Percentiles rank a stretch among this genome's conserved stretches.
These are phyloP conservation scores for Sugiyamaella grinbergsii DNA, from an alignment of 1,139 yeast genomes.

Conservation along the genomic window DNA sequence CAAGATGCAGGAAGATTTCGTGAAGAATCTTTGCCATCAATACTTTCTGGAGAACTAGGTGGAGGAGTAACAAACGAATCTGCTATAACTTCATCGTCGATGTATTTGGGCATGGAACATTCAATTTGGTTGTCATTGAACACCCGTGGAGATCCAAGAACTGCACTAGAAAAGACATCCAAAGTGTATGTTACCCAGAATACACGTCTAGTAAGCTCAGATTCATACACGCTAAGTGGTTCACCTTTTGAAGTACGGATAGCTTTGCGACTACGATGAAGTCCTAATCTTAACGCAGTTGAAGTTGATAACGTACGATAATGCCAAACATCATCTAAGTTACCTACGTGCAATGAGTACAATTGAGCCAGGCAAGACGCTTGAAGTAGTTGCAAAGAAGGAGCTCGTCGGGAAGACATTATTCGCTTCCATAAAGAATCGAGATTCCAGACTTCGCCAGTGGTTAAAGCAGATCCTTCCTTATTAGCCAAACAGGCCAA, in stretches of 20 bases:
- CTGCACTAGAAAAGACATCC: constrained; percentile 74
- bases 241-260: constrained; percentile 64
- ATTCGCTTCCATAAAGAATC: constrained; percentile 17
- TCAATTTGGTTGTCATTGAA: constrained; percentile 80
- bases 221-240: constrained; percentile 51
- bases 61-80: constrained; percentile 65
- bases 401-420: constrained; percentile 37
- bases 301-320: constrained; percentile 74
- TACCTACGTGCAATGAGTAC: constrained; percentile 74
- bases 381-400: constrained; percentile 72
- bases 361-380: constrained; percentile 67
- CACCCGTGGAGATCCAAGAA: constrained; percentile 79
- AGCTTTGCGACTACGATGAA: constrained; percentile 87
- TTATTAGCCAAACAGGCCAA: constrained; percentile 36
- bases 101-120: constrained; percentile 78
- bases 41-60: constrained; percentile 46
- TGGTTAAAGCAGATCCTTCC: constrained; percentile 18
- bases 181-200: constrained; percentile 84
- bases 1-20: constrained; percentile 30
- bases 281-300: constrained; percentile 82
- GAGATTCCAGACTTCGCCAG: constrained; percentile 13
- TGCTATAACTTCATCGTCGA: constrained; percentile 57
- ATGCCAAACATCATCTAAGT: constrained; percentile 71
- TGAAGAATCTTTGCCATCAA: too few relatives aligned
- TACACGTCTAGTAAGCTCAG: constrained; percentile 76